phyloP scores from a whole-genome alignment of 306 rosid species.

The Phaseolus lunatus region DNA sequence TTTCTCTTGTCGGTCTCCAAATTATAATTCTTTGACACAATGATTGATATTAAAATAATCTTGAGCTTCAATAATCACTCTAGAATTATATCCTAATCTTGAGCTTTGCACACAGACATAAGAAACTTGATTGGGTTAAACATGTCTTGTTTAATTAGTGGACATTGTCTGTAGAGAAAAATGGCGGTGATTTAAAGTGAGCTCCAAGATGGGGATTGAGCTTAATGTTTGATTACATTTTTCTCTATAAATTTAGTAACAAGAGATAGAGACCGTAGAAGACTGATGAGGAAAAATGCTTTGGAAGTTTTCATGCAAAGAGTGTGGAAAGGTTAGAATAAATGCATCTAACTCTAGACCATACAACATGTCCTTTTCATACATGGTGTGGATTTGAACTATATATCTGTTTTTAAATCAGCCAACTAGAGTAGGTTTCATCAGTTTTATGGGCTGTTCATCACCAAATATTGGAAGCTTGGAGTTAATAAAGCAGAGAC shows the following conservation, averaged over 20 bases:
- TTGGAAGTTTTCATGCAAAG: neutral
- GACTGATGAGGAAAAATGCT: neutral
- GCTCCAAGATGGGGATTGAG: neutral
- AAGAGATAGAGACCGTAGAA: neutral
- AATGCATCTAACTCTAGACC: neutral
- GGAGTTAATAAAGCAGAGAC: neutral
- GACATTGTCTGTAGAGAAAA: neutral
- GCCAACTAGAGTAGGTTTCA: neutral
- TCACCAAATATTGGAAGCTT: slow-evolving; percentile 13
- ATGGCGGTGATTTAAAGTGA: neutral
- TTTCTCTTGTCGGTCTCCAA: neutral
- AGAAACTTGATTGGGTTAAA: neutral
- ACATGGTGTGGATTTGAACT: neutral
- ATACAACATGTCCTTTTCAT: slow-evolving; percentile 4
- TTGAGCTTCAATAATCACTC: neutral
- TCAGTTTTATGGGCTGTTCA: neutral
- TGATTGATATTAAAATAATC: neutral
- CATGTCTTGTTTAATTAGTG: slow-evolving; percentile 3
- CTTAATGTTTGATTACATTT: neutral
- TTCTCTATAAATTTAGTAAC: neutral
- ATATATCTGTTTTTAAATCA: neutral
- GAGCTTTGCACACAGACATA: neutral
- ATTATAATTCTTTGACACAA: neutral
- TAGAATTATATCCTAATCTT: neutral
- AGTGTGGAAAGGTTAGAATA: slow-evolving; percentile 3